Base-by-base conservation (phyloP, 2,329 filamentous ascomycete species). In the Calcarisporium arbuscula region DNA sequence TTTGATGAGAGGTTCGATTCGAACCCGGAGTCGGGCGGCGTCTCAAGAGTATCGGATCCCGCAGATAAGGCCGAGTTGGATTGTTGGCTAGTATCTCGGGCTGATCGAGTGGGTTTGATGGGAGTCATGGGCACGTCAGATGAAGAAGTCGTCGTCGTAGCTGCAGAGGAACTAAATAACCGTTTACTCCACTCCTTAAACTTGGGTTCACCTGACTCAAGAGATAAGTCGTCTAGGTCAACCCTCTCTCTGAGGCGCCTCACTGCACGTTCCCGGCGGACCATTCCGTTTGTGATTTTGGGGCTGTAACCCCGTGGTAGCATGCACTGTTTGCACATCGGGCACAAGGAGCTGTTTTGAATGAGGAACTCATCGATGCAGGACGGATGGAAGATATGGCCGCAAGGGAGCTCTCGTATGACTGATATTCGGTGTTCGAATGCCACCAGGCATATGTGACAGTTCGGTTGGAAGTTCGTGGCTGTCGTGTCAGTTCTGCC, bases 351-450 rank as follows among this genome's bases (percentile, higher is more conserved):
- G 53, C 85, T 94, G 52, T 82, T 82, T 35, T 79, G 71, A 28
- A 73, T 70, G 10, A 96, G 67, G 49, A 92, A 95, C 16, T 80
- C 74, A 52, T 96, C 89, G 44, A 96, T 89, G 52, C 92, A 98
- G 44, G 85, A 82, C 0, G 85, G 82, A 46, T 98, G 90, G 58
- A 89, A 98, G 37, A 96, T 90, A 55, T 98, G 92, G 1, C 83
- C 80, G 49, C 92, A 98, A 0, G 86, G 79, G 4, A 96, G 68
- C 58, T 95, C 85, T 36, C 88, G 82, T 36, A 96, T 88, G 15
- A 79, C 74, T 0, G 85, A 82, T 14, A 70, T 62, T 23, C 76
- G 73, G 12, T 78, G 72, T 19, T 82, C 71, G 51, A 86, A 96
- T 39, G 85, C 77, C 35, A 87, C 84, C 1, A 94, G 70, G 53